Base-by-base conservation (phyloP, 805 yeast genomes). In the Lachancea thermotolerans region DNA sequence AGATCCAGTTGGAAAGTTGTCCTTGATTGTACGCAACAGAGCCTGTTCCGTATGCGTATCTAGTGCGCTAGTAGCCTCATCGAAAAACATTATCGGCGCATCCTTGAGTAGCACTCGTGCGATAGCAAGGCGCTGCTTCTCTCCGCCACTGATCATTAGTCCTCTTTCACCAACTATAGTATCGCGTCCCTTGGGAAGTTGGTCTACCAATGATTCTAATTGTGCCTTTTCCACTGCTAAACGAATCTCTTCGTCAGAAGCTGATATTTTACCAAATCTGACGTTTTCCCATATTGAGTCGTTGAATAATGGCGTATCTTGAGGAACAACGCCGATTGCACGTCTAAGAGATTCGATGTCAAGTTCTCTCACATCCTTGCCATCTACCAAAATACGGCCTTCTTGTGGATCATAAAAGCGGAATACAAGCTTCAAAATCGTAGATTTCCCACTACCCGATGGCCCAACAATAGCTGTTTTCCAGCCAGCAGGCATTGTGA, bases 71-170 rank as follows among this genome's bases (percentile, higher is more conserved):
- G 99, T 87, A 2, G 99, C 98, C 60, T 93, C 99, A 60, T 93
- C 99, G 54, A 93, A 90, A 64, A 93, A 91, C 45, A 95, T 85
- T 40, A 93, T 87, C 25, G 93, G 91, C 0, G 97, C 79, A 51
- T 79, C 74, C 64, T 93, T 93, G 54, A 93, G 67, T 37, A 93
- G 65, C n/a, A 93, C 77, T 51, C 99, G 74, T 0, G 97, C 93
- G 52, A 93, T 88, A 0, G 99, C 98, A 36, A 93, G 71, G 50
- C 99, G 71, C 66, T 93, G 99, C 62, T 93, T 90, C 63, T 93
- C 99, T 49, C 99, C 99, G n/a, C 99, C 99, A 21, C 96, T 88
- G 39, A 93, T 90, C 99, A 93, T 93, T 75, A 93, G 75, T n/a
- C 99, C 99, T 59, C 95, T 72, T 64, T 93, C 99, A 40, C 99